Percentiles rank a stretch among this genome's conserved stretches.
Evolutionary conservation across 192 early-diverging fungal species (phyloP).

Genomic region (Borealophlyctis nickersoniae): DNA sequence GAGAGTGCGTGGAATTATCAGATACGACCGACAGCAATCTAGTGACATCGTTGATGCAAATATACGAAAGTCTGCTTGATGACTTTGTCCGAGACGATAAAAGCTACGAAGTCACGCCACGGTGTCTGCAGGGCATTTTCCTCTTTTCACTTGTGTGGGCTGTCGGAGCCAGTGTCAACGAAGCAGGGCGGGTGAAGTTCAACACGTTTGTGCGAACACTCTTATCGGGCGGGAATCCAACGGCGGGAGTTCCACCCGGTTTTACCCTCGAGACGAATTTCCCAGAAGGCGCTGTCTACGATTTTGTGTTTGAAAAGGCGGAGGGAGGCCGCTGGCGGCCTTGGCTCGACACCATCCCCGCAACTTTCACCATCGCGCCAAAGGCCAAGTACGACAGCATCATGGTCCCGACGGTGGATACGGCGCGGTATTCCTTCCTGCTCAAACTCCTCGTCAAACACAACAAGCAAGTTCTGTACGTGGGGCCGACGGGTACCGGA

Average conservation of each 20-base stretch:
- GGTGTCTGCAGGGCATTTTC: conserved; percentile 46
- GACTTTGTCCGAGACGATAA: conserved; percentile 36
- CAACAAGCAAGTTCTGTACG: conserved; percentile 52
- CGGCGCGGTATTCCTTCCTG: conserved; percentile 52
- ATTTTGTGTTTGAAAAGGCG: conserved; percentile 47
- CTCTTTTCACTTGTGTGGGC: conserved; percentile 54
- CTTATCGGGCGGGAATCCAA: conserved; percentile 17
- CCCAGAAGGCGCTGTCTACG: conserved; percentile 51
- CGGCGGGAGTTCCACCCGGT: conserved; percentile 28
- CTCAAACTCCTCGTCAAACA: conserved; percentile 47
- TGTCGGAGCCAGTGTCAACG: conserved; percentile 49
- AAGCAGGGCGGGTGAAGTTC: conserved; percentile 46
- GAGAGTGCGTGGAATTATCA: conserved; percentile 49
- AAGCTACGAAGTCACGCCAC: conserved; percentile 20
- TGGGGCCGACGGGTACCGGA: conserved; percentile 59
- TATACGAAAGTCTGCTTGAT: conserved; percentile 49
- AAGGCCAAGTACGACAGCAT: conserved; percentile 61
- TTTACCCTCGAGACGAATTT: conserved; percentile 39
- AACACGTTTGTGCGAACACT: conserved; percentile 30
- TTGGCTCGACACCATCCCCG: conserved; percentile 50
- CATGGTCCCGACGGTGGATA: conserved; percentile 59
- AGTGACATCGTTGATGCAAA: conserved; percentile 47
- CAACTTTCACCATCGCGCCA: conserved; percentile 42
- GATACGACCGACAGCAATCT: conserved; percentile 54
- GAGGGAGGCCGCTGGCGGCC: conserved; percentile 41